Evolutionary conservation across 371 early-diverging fungal species (phyloP), one percentile per base, ranked within the genome.

Genomic region (Saksenaea vasiformis): DNA sequence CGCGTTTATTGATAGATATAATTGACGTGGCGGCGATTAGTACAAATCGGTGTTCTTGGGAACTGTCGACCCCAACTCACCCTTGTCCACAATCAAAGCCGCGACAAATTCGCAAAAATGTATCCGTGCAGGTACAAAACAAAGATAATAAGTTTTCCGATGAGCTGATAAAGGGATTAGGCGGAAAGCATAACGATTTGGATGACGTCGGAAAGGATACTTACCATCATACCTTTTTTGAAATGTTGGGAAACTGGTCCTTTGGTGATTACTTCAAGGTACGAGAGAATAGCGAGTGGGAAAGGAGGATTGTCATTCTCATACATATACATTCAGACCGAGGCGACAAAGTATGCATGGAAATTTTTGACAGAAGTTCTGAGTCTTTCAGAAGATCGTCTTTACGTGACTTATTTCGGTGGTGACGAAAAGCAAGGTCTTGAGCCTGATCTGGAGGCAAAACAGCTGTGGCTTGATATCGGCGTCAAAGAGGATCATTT

Each of bases 181-280:
- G 99, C 75, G 99, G 99, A 58, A 99, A 99, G 85, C 99, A 99
- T 82, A 99, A 99, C 77, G 99, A 99, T 83, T 89, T 99, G 62
- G 99, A 99, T 61, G 99, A 99, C 82, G 99, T 99, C 22, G 99
- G 99, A 62, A 98, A 95, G 76, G 99, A 99, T 75, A 95, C 94
- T 7, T 99, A 99, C 78, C 99, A 99, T 80, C 99, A 99, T 79
- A 99, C 99, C 38, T 99, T 97, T 85, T 99, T 99, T 85, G 99
- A 99, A 83, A 99, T 99, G 99, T 84, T 99, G 81, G 99, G 99
- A 60, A 99, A 99, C 87, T 99, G 99, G 99, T 98, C 99, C 22
- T 99, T 99, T 85, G 99, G 99, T 60, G 98, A 99, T 72, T 99
- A 99, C 79, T 99, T 99, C 83, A 99, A 99, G 90, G 91, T 89